phyloP scores from a whole-genome alignment of 768 basidiomycete genomes.

The Suillus cothurnatus region DNA sequence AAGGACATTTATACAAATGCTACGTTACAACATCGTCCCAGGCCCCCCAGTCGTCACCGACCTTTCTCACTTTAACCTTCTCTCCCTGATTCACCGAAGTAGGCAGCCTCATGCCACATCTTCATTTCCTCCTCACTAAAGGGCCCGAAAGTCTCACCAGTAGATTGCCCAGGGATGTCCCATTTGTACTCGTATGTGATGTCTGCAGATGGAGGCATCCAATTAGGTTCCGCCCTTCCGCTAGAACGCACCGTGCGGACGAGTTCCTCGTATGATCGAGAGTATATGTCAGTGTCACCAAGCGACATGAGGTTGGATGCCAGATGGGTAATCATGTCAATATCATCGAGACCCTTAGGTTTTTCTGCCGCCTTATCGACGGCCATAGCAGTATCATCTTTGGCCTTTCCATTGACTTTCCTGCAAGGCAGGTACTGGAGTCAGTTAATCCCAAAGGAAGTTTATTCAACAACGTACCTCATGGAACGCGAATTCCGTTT shows the following conservation, averaged over 20 bases:
- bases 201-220: constrained; percentile 79
- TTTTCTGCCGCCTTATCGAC: constrained; percentile 44
- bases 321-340: constrained; percentile 81
- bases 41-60: constrained; percentile 70
- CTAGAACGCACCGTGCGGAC: constrained; percentile 74
- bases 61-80: constrained; percentile 70
- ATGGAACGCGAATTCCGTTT: constrained; percentile 44
- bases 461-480: constrained; percentile 20
- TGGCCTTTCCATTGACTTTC: constrained; percentile 33
- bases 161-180: constrained; percentile 55
- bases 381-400: constrained; percentile 44
- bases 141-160: constrained; percentile 70
- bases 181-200: constrained; percentile 83
- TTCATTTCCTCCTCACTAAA: constrained; percentile 80
- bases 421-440: constrained; percentile 15
- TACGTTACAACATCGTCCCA: constrained; percentile 69
- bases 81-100: constrained; percentile 82
- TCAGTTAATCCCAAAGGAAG: neutral
- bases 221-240: constrained; percentile 64
- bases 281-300: constrained; percentile 86
- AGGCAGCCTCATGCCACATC: constrained; percentile 77
- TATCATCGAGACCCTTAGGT: constrained; percentile 47
- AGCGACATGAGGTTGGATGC: constrained; percentile 88
- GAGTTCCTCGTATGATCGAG: constrained; percentile 82
- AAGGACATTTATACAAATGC: neutral